Evolutionary conservation across 352 stramenopile genomes (phyloP), one percentile per base, ranked within the genome.

Genomic region (Phytophthora macrochlamydospora): DNA sequence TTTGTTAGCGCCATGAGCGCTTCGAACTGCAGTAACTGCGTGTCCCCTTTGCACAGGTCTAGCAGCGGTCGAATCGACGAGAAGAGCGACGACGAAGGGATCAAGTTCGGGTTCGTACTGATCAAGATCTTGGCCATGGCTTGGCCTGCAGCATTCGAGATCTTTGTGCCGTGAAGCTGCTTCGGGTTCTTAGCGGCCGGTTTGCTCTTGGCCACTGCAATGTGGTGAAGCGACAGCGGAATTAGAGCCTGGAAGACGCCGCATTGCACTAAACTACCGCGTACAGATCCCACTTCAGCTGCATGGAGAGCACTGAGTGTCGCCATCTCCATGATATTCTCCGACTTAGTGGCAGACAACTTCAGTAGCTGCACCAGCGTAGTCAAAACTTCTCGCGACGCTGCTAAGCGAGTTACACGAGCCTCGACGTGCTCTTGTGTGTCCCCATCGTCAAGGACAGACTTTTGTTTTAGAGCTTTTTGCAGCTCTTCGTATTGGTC

Each of bases 401-500:
- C 58, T 24, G 83, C 76, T 3, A 93, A 62, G 35, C 75, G 71
- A 40, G 75, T 76, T 11, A 96, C 89, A 14, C 88, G 83, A 2
- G 60, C 38, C 11, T 87, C 65, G 3, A 97, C 85, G 8, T 82
- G 71, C 9, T 97, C 91, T 2, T 81, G 73, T 5, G 85, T 83
- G 54, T 98, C 92, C 24, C 98, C 87, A 50, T 95, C 89, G 30
- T 95, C 93, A 49, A 99, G 87, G 31, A 92, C 79, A 12, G 94
- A 98, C 67, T 99, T 98, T 58, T 97, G 92, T 57, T 96, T 95
- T 18, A 96, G 77, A 49, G 98, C 87, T 52, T 95, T 90, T 74
- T 98, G 93, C 14, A 99, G 79, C 73, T 99, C 89, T 83, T 99
- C 96, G 73, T 99, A 99, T 75, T 99, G 95, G 61, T 99, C 96